Base-by-base conservation (phyloP, 164 flowering plant species). In the Hamamelis virginiana region DNA sequence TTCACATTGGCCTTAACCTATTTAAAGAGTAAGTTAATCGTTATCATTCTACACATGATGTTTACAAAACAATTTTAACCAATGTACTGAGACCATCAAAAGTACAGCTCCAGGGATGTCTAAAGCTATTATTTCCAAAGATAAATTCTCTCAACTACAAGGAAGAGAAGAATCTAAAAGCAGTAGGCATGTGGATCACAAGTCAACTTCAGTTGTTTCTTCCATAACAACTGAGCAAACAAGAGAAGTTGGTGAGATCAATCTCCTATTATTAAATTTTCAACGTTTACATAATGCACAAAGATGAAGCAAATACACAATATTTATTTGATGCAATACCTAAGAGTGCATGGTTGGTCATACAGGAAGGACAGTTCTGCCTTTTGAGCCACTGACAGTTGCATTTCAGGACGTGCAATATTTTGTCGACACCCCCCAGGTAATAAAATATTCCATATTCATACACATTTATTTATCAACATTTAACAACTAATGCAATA, bases 351-450 rank as follows among this genome's bases (percentile, higher is more conserved):
- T 21, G 23, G 52, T 59, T 56, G 21, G 52, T 73, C 56, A 43
- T 63, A 26, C 75, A 85, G 86, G 73, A 33, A 67, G 41, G 19
- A 69, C 79, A 75, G 71, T 58, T 18, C 74, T 85, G 63, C 86
- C 84, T 2, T 81, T 82, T 64, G 75, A 83, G 65, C 86, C 84
- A 16, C 59, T 82, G 41, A 69, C 83, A 48, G 41, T 85, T 55
- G 65, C 82, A 65, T 85, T 85, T 58, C 70, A 77, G 66, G 74
- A 82, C 59, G 76, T 85, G 69, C 81, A 82, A 26, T 85, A 85
- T 50, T 85, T 55, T 46, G 81, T 85, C 45, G 83, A 82, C 23
- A 71, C 79, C 1, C 86, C 88, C 62, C 38, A 18, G 81, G 85
- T 85, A 82, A 41, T 15, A 50, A 11, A 58, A 38, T 25, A 6